phyloP scores from a whole-genome alignment of 2,329 filamentous ascomycete species.

The Coniochaeta sp. region DNA sequence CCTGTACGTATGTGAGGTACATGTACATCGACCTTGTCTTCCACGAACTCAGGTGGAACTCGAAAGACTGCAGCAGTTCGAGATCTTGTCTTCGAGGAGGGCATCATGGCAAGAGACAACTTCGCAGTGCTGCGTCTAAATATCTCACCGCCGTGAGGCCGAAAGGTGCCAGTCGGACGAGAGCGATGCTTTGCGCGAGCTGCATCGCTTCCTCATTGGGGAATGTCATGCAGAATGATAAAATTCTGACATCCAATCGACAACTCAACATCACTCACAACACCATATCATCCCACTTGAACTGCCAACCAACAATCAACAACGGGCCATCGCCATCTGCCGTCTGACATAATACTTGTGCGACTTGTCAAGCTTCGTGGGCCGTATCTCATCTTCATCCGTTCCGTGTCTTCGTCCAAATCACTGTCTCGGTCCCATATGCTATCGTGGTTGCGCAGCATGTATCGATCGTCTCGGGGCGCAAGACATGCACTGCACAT shows the following conservation, averaged over 20 bases:
- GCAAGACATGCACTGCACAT: too few species aligned
- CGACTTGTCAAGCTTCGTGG: too few species aligned
- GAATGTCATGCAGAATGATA: background rate
- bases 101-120: too few species aligned
- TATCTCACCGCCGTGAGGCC: background rate
- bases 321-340: background rate
- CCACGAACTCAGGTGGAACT: background rate
- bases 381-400: background rate
- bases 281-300: too few species aligned
- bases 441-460: background rate
- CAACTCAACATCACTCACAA: background rate
- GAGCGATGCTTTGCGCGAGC: background rate
- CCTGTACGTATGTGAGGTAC: background rate
- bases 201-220: background rate
- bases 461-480: background rate
- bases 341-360: background rate
- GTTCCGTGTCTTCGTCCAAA: background rate
- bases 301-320: background rate
- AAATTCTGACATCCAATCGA: background rate
- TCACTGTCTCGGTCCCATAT: background rate
- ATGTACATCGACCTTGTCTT: background rate
- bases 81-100: too few species aligned
- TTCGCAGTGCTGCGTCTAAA: too few species aligned
- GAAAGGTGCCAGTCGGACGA: background rate
- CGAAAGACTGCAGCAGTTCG: too few species aligned